Percentiles rank a stretch among this genome's conserved stretches.
Conservation (phyloP, 2,329 filamentous ascomycete genomes). For the Colletotrichum sp. region DNA sequence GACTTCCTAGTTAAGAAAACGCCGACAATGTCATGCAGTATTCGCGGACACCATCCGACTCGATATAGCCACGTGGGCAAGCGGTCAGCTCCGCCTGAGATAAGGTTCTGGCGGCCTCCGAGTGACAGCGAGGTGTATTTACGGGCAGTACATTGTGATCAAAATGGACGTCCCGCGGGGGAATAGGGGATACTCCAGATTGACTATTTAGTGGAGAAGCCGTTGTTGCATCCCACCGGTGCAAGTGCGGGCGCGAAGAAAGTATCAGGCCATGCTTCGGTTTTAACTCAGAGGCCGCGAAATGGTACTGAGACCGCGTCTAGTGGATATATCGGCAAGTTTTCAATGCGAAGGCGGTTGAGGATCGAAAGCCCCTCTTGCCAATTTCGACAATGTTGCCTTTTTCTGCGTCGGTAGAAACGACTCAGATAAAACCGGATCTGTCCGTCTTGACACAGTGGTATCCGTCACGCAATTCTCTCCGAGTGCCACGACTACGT, state of each 20-base stretch:
- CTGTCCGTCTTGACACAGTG: neutral
- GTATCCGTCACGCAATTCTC: neutral
- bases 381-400: neutral
- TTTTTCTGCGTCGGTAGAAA: neutral
- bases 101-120: neutral
- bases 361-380: neutral
- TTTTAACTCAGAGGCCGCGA: neutral
- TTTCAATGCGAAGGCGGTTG: neutral
- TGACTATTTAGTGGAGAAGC: neutral
- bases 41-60: neutral
- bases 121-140: neutral
- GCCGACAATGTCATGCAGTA: neutral
- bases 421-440: neutral
- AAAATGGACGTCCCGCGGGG: neutral
- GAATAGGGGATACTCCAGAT: neutral
- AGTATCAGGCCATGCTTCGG: neutral
- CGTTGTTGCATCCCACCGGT: neutral
- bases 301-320: neutral
- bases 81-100: neutral
- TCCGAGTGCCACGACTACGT: neutral
- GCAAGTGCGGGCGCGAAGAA: neutral
- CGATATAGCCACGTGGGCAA: neutral
- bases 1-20: neutral
- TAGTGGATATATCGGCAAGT: neutral
- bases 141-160: neutral